Conservation (phyloP, 306 rosid genomes). For the Acacia melanoxylon region DNA sequence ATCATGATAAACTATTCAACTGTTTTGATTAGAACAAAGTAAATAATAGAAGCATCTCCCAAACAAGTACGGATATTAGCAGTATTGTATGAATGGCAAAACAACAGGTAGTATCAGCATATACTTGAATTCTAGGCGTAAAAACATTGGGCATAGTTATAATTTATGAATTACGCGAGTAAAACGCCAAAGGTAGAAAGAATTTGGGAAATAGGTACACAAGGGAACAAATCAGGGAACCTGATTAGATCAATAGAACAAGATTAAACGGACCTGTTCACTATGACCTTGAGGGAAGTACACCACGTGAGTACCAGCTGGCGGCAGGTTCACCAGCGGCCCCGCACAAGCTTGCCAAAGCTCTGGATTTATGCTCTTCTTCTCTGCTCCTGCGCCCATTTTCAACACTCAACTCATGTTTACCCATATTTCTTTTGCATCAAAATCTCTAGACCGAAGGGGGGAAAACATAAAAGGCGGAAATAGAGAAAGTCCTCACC, state of each 20-base stretch:
- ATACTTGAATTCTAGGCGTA: neutral
- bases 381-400: constrained; percentile 48
- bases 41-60: neutral
- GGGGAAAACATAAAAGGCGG: neutral
- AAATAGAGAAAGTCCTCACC: constrained; percentile 35
- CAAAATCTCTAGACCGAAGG: neutral
- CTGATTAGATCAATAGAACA: neutral
- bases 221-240: neutral
- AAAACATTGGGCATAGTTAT: neutral
- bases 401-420: neutral
- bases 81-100: neutral
- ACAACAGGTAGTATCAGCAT: neutral
- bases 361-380: constrained; percentile 75
- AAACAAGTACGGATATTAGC: neutral
- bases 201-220: neutral
- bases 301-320: constrained; percentile 79
- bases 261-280: constrained; percentile 59
- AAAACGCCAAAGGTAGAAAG: neutral
- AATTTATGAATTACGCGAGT: neutral
- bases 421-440: constrained; percentile 19
- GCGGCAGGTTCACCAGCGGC: constrained; percentile 84
- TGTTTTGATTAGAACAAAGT: neutral
- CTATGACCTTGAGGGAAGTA: constrained; percentile 98
- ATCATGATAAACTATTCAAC: neutral
- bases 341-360: constrained; percentile 99